Conservation (phyloP, 768 basidiomycete species). For the Suillus lakei region DNA sequence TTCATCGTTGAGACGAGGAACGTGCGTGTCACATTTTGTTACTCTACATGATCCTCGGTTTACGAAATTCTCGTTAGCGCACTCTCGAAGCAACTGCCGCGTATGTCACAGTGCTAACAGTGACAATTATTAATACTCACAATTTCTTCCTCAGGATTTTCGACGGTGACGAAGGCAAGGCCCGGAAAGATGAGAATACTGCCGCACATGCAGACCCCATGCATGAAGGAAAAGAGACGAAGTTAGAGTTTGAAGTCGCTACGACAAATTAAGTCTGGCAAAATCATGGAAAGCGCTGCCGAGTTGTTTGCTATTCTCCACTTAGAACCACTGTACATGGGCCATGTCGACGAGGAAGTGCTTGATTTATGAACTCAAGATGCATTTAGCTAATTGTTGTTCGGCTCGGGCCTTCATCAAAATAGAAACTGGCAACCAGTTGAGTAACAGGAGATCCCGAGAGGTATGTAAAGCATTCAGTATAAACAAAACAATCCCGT, state of each 20-base stretch:
- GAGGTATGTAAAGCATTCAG: not conserved
- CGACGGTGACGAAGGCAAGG: slow-evolving; percentile 12
- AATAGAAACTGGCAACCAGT: too few species aligned
- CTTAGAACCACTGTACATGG: not conserved
- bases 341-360: not conserved
- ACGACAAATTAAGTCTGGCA: not conserved
- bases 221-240: too few species aligned
- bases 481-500: not conserved
- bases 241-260: not conserved
- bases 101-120: not conserved
- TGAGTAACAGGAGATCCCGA: not conserved
- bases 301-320: not conserved
- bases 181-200: slow-evolving; percentile 1
- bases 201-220: slow-evolving; percentile 2
- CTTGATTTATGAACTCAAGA: too few species aligned
- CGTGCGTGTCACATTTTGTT: slow-evolving; percentile 19
- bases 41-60: not conserved
- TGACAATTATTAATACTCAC: not conserved
- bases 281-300: not conserved
- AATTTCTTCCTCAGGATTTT: slow-evolving; percentile 15
- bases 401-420: too few species aligned
- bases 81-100: slow-evolving; percentile 25
- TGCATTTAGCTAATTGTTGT: too few species aligned
- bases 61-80: slow-evolving; percentile 1
- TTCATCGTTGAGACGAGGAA: slow-evolving; percentile 46